Percentiles rank a stretch among this genome's conserved stretches.
phyloP scores from a whole-genome alignment of 345 rosid genomes.

The Erucastrum elatum region DNA sequence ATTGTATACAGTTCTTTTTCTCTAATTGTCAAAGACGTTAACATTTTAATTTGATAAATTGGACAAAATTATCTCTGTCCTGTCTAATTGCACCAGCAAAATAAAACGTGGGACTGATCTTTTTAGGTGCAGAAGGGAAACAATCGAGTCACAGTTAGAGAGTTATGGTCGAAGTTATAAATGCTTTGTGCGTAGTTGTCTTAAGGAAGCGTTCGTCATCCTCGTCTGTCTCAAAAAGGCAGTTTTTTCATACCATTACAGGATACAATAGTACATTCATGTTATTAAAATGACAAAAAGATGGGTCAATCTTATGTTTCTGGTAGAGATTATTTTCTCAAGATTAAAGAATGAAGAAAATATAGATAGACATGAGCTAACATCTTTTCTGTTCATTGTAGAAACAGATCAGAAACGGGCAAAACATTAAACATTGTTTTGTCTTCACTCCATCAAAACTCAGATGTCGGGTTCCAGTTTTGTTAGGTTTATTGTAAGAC shows the following conservation, averaged over 20 bases:
- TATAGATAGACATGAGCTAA: no score
- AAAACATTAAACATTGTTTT: no score
- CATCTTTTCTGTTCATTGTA: no score
- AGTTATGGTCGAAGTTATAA: conserved; percentile 35
- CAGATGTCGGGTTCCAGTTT: no score
- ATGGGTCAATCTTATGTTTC: conserved; percentile 18
- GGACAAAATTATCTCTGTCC: conserved; percentile 19
- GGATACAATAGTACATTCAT: conserved; percentile 1
- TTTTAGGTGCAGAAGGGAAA: conserved; percentile 25
- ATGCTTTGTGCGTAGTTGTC: conserved; percentile 28
- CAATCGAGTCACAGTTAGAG: conserved; percentile 18
- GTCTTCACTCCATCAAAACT: no score
- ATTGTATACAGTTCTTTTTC: conserved; percentile 6
- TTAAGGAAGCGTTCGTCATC: conserved; percentile 4
- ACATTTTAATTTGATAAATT: conserved; percentile 5
- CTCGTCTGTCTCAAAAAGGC: not conserved
- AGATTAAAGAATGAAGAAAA: no score
- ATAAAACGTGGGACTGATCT: conserved; percentile 28
- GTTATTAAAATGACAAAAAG: conserved; percentile 1
- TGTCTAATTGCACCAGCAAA: not conserved
- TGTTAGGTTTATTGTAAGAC: not conserved
- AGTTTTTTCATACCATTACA: not conserved
- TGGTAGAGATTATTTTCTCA: not conserved
- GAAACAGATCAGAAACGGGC: no score
- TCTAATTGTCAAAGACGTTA: not conserved